These are phyloP conservation scores for Tolypocladium ophioglossoides DNA, from an alignment of 2,329 filamentous ascomycete genomes.

Conservation along the genomic window DNA sequence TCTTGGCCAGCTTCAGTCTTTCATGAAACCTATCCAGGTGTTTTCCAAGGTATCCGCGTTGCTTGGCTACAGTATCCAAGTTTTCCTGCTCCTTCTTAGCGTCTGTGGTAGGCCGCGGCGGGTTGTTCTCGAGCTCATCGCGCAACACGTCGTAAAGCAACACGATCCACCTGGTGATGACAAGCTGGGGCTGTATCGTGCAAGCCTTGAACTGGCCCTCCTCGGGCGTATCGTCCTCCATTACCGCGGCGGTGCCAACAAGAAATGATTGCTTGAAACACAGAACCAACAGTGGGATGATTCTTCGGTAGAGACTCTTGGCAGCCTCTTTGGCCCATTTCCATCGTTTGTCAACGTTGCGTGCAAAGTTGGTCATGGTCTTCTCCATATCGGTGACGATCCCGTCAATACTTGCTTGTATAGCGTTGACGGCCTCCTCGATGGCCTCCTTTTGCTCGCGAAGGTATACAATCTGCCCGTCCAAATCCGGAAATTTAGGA, in stretches of 20 bases:
- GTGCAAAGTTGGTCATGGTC: not conserved
- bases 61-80: not conserved
- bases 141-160: not conserved
- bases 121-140: not conserved
- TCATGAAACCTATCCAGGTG: not conserved
- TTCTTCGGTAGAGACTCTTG: conserved; percentile 5
- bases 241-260: conserved; percentile 6
- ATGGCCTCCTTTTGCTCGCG: not conserved
- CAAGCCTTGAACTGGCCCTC: conserved; percentile 3
- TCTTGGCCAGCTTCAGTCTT: not conserved
- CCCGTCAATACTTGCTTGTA: not conserved
- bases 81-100: not conserved
- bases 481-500: not conserved
- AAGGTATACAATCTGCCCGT: not conserved
- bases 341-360: not conserved
- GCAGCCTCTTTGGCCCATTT: conserved; percentile 1
- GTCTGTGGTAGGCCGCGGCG: not conserved
- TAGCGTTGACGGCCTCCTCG: not conserved
- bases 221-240: not conserved
- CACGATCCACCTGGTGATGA: not conserved
- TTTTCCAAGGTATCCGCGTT: not conserved
- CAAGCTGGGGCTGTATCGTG: conserved; percentile 3
- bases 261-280: conserved; percentile 10
- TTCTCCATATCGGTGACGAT: not conserved
- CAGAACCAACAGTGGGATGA: conserved; percentile 16